A percentile compares a stretch with the other conserved stretches of the same genome.
Conservation (phyloP, 441 rosid genomes). For the Pelargonium fulgidum region DNA sequence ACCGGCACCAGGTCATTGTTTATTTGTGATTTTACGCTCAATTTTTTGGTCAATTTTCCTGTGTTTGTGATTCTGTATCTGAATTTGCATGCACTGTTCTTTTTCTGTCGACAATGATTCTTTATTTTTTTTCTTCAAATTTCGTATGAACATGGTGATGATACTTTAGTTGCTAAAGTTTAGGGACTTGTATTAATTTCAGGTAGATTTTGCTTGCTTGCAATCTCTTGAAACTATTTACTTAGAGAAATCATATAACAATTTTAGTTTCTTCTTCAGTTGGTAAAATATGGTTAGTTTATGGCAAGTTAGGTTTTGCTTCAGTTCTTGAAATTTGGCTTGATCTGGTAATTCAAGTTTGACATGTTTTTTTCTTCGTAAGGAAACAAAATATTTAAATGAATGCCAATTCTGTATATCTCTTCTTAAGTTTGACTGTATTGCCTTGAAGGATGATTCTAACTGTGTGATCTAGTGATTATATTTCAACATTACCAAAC, state of each 20-base stretch:
- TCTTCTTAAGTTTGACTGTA: no score
- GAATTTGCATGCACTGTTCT: background rate
- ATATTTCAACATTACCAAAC: no score
- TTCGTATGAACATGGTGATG: no score
- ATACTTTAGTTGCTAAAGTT: background rate
- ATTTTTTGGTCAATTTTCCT: background rate
- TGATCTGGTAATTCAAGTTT: background rate
- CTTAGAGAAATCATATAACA: background rate
- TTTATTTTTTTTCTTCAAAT: no score
- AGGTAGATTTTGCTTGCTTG: background rate
- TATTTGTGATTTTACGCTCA: background rate
- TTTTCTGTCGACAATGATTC: no score
- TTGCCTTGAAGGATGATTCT: no score
- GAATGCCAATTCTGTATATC: no score
- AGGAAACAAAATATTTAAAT: background rate
- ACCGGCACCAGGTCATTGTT: constrained; percentile 71
- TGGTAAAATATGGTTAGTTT: background rate
- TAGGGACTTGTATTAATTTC: background rate
- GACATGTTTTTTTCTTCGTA: background rate
- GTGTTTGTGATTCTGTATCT: background rate
- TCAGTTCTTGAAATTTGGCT: background rate
- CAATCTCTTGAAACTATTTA: background rate
- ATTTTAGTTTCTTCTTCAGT: background rate
- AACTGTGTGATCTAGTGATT: no score
- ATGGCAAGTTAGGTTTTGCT: constrained; percentile 1